These are phyloP conservation scores for Fallopia convolvulus DNA, from an alignment of 148 eudicot genomes.

Conservation along the genomic window DNA sequence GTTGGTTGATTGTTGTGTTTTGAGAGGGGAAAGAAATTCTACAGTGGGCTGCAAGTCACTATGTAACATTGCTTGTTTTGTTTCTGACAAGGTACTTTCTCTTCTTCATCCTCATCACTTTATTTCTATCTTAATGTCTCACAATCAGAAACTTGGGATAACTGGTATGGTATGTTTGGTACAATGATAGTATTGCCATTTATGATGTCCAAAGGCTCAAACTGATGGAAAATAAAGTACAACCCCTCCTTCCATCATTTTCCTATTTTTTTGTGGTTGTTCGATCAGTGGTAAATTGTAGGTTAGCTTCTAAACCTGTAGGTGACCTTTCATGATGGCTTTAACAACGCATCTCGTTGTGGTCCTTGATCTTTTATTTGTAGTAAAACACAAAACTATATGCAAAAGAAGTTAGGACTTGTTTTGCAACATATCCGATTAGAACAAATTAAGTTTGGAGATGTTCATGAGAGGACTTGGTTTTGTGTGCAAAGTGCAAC, in stretches of 20 bases:
- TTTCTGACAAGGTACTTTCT: conserved; percentile 54
- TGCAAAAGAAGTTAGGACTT: neutral
- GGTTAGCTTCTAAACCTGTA: neutral
- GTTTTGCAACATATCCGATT: neutral
- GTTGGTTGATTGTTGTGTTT: neutral
- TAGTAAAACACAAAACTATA: neutral
- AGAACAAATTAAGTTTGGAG: neutral
- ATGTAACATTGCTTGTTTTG: conserved; percentile 88
- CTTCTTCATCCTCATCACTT: neutral
- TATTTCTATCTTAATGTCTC: neutral
- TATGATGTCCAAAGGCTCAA: neutral
- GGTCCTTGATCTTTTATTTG: neutral
- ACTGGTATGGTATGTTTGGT: neutral
- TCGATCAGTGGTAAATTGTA: neutral
- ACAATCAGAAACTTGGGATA: neutral
- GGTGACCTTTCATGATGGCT: neutral
- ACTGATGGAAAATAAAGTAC: neutral
- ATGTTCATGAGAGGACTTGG: neutral
- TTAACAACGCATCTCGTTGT: neutral
- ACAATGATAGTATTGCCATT: neutral
- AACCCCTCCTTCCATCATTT: neutral
- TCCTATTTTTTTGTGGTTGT: neutral
- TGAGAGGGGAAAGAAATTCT: conserved; percentile 37
- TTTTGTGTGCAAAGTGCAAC: neutral
- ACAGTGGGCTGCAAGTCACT: conserved; percentile 58